A percentile compares a stretch with the other conserved stretches of the same genome.
phyloP scores from a whole-genome alignment of 257 asterid species.

The Ballota nigra region DNA sequence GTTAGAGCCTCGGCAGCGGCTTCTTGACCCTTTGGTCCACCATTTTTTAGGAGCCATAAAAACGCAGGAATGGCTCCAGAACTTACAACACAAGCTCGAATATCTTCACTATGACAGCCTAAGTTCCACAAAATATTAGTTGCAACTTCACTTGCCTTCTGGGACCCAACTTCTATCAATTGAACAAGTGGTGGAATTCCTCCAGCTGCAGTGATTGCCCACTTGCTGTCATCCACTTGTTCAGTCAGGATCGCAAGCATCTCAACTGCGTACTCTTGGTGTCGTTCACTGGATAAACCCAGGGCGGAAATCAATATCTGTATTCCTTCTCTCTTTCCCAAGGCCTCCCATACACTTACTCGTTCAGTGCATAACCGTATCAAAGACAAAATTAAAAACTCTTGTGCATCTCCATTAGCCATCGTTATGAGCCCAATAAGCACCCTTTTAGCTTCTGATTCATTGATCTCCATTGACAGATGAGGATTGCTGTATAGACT shows the following conservation, averaged over 20 bases:
- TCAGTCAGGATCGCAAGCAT: slow-evolving; percentile 72
- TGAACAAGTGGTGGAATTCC: slow-evolving; percentile 93
- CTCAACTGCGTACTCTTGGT: slow-evolving; percentile 81
- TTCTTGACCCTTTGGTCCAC: slow-evolving; percentile 74
- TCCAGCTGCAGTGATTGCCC: slow-evolving; percentile 97
- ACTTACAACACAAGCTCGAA: slow-evolving; percentile 75
- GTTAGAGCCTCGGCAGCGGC: slow-evolving; percentile 59
- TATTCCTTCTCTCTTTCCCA: slow-evolving; percentile 85
- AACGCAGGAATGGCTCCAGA: slow-evolving; percentile 76
- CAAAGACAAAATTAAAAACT: slow-evolving; percentile 55
- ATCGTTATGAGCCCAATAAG: slow-evolving; percentile 75
- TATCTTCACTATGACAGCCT: slow-evolving; percentile 80
- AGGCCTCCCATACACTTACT: slow-evolving; percentile 73
- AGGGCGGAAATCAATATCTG: slow-evolving; percentile 74
- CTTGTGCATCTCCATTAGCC: slow-evolving; percentile 69
- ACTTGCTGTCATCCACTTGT: slow-evolving; percentile 88
- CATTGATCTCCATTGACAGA: slow-evolving; percentile 40
- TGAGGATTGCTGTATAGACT: slow-evolving; percentile 61
- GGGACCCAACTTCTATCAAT: slow-evolving; percentile 70
- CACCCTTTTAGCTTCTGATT: slow-evolving; percentile 73
- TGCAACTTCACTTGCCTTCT: slow-evolving; percentile 64
- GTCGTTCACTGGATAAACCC: slow-evolving; percentile 75
- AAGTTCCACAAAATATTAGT: slow-evolving; percentile 59
- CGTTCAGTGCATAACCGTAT: slow-evolving; percentile 56
- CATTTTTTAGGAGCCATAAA: slow-evolving; percentile 70